phyloP scores from a whole-genome alignment of 306 rosid genomes.

The Morella rubra region DNA sequence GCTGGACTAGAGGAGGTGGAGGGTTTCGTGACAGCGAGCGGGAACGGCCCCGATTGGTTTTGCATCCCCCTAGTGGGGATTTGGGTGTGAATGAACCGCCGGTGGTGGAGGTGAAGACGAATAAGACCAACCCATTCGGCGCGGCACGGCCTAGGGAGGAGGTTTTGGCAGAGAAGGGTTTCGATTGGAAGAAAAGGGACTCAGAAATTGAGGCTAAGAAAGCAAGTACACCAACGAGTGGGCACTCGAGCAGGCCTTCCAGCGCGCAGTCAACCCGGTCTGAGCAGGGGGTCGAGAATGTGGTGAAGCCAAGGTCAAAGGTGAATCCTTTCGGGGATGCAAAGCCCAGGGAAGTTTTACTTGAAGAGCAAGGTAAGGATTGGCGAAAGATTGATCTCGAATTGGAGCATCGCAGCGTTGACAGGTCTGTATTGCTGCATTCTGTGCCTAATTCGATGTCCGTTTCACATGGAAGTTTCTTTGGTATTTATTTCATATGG shows the following conservation, averaged over 20 bases:
- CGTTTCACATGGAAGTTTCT: not conserved
- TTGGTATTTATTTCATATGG: not conserved
- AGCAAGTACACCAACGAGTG: conserved; percentile 78
- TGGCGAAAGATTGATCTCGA: conserved; percentile 94
- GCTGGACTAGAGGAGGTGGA: conserved; percentile 61
- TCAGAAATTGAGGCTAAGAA: conserved; percentile 82
- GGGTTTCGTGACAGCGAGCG: conserved; percentile 44
- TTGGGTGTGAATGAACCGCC: conserved; percentile 36
- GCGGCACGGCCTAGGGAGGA: conserved; percentile 95
- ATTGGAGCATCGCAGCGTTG: conserved; percentile 73
- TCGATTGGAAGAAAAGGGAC: conserved; percentile 90
- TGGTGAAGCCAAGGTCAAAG: conserved; percentile 59
- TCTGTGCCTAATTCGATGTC: not conserved
- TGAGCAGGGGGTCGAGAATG: conserved; percentile 64
- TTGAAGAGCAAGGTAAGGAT: conserved; percentile 79
- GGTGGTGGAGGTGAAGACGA: conserved; percentile 37
- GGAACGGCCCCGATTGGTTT: conserved; percentile 73
- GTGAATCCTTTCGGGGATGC: conserved; percentile 97
- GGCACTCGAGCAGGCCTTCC: conserved; percentile 87
- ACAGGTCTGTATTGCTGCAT: conserved; percentile 53
- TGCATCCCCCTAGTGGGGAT: conserved; percentile 66
- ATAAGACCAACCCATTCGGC: conserved; percentile 79
- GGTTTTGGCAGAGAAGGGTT: conserved; percentile 85
- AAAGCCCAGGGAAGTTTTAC: conserved; percentile 89
- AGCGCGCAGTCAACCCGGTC: conserved; percentile 90